phyloP scores from a whole-genome alignment of 2,329 filamentous ascomycete species.

The Escovopsis weberi region DNA sequence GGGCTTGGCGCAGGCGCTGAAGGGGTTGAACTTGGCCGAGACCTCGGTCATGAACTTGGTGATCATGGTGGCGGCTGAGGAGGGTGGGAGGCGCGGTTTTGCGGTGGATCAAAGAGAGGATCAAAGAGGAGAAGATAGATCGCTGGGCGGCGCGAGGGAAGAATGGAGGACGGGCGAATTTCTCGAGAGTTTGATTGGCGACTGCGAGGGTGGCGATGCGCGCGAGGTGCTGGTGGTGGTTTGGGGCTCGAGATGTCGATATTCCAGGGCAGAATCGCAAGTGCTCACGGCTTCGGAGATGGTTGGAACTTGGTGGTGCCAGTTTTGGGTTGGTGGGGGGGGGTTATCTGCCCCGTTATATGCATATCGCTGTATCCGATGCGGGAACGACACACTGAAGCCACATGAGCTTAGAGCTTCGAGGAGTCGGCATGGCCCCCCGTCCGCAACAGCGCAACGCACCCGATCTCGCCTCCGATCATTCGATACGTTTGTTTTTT shows the following conservation, averaged over 20 bases:
- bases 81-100: too few species aligned
- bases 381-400: background rate
- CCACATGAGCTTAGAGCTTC: background rate
- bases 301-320: too few species aligned
- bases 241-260: too few species aligned
- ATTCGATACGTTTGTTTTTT: background rate
- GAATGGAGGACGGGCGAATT: too few species aligned
- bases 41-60: slow-evolving; percentile 79
- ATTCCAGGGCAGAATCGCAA: too few species aligned
- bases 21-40: slow-evolving; percentile 81
- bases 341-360: too few species aligned
- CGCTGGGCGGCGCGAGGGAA: background rate
- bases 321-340: too few species aligned
- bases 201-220: background rate
- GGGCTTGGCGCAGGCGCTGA: slow-evolving; percentile 63
- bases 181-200: too few species aligned
- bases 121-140: background rate
- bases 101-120: background rate
- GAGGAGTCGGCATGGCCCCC: too few species aligned
- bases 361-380: slow-evolving; percentile 5
- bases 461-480: background rate
- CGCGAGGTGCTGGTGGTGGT: background rate
- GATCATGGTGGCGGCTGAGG: slow-evolving; percentile 42
- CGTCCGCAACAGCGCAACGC: too few species aligned
- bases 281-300: too few species aligned